phyloP scores from a whole-genome alignment of 1,284 basidiomycete species.

The Trichosporon sp. region DNA sequence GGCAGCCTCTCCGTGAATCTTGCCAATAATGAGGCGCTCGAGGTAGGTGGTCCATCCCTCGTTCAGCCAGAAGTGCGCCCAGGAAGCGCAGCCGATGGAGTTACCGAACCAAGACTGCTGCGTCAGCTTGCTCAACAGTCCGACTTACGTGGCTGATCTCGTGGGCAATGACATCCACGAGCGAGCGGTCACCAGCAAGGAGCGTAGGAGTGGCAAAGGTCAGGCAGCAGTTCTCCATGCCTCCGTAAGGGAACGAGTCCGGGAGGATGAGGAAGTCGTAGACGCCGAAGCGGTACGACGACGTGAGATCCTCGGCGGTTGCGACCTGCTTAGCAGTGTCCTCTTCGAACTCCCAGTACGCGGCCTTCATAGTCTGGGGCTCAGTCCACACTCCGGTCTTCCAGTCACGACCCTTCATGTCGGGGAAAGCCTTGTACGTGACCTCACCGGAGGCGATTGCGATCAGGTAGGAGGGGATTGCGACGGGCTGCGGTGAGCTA shows the following conservation, averaged over 20 bases:
- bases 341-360: constrained; percentile 82
- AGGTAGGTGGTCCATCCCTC: constrained; percentile 93
- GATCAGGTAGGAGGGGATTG: constrained; percentile 80
- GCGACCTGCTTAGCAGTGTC: constrained; percentile 68
- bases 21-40: constrained; percentile 69
- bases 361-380: constrained; percentile 70
- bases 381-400: constrained; percentile 84
- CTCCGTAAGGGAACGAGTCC: constrained; percentile 84
- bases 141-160: constrained; percentile 50
- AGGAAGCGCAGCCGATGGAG: constrained; percentile 55
- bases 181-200: constrained; percentile 72
- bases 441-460: constrained; percentile 83
- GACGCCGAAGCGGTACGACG: constrained; percentile 77
- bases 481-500: constrained; percentile 58
- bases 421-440: constrained; percentile 64
- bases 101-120: constrained; percentile 79
- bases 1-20: constrained; percentile 69
- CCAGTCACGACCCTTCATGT: constrained; percentile 64
- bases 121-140: constrained; percentile 28
- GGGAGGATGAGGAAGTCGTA: constrained; percentile 92
- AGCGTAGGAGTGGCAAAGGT: constrained; percentile 84
- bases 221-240: constrained; percentile 59
- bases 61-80: constrained; percentile 83
- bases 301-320: constrained; percentile 68
- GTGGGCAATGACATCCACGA: constrained; percentile 79